These are phyloP conservation scores for Penicillium canescens DNA, from an alignment of 495 filamentous ascomycete genomes.

Conservation along the genomic window DNA sequence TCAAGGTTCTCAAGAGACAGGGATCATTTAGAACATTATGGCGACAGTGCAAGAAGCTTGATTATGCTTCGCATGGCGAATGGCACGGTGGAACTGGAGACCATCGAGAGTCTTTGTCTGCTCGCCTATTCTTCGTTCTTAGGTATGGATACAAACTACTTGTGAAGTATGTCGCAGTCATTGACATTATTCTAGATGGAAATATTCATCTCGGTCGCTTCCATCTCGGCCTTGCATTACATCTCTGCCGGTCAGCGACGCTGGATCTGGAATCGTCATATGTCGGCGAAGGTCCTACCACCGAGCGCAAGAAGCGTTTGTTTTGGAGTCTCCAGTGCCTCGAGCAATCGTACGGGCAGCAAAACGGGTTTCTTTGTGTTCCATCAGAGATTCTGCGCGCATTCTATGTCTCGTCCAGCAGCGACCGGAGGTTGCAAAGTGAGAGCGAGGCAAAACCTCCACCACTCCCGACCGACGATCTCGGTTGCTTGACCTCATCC, in stretches of 20 bases:
- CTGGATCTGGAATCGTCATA: conserved; percentile 40
- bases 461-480: conserved; percentile 35
- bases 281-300: conserved; percentile 23
- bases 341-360: conserved; percentile 43
- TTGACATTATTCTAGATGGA: conserved; percentile 34
- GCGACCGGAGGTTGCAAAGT: conserved; percentile 13
- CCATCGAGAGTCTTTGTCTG: conserved; percentile 46
- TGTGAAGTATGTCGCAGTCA: neutral
- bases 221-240: conserved; percentile 42
- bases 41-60: conserved; percentile 40
- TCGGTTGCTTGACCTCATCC: conserved; percentile 28
- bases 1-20: conserved; percentile 41
- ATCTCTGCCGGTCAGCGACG: conserved; percentile 46
- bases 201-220: conserved; percentile 41
- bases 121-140: conserved; percentile 45
- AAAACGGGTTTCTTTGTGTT: conserved; percentile 37
- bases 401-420: conserved; percentile 25
- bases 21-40: conserved; percentile 39
- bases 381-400: conserved; percentile 35
- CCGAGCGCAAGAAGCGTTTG: conserved; percentile 43
- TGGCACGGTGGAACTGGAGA: conserved; percentile 44
- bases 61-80: conserved; percentile 51
- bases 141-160: conserved; percentile 17
- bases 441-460: conserved; percentile 26
- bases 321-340: conserved; percentile 48